Evolutionary conservation across 2,329 filamentous ascomycete species (phyloP), one percentile per base, ranked within the genome.

Genomic region (Didymella pinodella): DNA sequence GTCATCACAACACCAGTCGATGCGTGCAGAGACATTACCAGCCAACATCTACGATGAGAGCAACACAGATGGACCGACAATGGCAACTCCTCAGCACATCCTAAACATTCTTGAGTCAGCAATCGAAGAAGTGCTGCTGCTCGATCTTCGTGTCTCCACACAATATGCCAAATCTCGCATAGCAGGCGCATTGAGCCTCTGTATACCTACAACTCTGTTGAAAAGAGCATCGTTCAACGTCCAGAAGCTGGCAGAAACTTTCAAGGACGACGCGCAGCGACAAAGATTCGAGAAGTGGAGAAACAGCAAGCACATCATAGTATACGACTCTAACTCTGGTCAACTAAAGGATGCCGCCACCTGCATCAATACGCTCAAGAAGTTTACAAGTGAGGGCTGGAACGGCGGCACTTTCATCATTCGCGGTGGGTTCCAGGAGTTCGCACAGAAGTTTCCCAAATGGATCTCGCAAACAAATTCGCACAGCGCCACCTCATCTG

Each of bases 171-270:
- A 86, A 45, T 88, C 90, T 22, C 87, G 91, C 29, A 90, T 98
- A 54, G 80, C 83, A 48, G 89, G 89, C n/a, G 92, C 94, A 0
- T 79, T 99, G 31, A 98, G 96, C 73, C 82, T 99, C 5, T 98
- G 95, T 73, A 96, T 98, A 61, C 95, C 95, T 0, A 98, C 95
- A 0, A 98, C 94, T 0, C 81, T 99, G 14, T 80, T 99, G 18
- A 98, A 98, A 77, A 85, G 95, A 48, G 89, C 92, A 0, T 96
- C 93, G 0, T 98, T 96, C 77, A 94, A 94, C 67, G 85, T 96
- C 12, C 84, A 93, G 62, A 97, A 96, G 73, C 82, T 99, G 31
- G 87, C 91, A 65, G 90, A 93, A 61, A 97, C 92, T 0, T 96
- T 99, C 73, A 90, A 91, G 61, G 85, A 85, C 14, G 85, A 89